Percentiles rank a stretch among this genome's conserved stretches.
phyloP scores from a whole-genome alignment of 805 yeast species.

The Gaillardinia entomophila region DNA sequence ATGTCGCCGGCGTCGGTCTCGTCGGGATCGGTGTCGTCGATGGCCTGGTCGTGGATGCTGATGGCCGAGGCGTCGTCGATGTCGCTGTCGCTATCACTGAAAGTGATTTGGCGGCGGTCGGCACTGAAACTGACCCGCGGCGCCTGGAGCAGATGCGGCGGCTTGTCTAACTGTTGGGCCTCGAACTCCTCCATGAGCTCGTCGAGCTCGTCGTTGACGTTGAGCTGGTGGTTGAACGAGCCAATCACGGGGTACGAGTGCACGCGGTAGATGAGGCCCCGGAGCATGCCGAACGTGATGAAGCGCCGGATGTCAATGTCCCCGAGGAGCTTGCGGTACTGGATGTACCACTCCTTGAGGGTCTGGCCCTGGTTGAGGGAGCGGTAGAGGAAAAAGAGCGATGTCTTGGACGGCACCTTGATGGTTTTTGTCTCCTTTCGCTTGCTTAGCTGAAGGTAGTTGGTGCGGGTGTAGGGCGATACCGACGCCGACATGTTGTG shows the following conservation, averaged over 20 bases:
- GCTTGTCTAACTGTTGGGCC: background rate
- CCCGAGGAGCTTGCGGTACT: conserved; percentile 50
- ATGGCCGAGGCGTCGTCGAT: background rate
- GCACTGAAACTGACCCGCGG: background rate
- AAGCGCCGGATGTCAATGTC: conserved; percentile 81
- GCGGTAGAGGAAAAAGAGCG: conserved; percentile 67
- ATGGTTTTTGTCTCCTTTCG: conserved; percentile 4
- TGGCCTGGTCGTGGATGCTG: conserved; percentile 8
- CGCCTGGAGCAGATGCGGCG: background rate
- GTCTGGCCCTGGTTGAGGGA: conserved; percentile 74
- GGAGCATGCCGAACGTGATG: conserved; percentile 77
- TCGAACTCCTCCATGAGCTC: conserved; percentile 5
- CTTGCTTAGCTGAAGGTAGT: background rate
- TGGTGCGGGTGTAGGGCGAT: background rate
- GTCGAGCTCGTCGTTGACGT: conserved; percentile 8
- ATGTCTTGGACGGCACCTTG: conserved; percentile 55
- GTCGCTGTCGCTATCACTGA: conserved; percentile 4
- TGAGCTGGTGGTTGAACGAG: conserved; percentile 11
- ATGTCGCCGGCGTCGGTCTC: conserved; percentile 22
- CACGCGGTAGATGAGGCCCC: conserved; percentile 78
- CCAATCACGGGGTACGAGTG: conserved; percentile 65
- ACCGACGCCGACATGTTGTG: conserved; percentile 1
- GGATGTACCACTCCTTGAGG: conserved; percentile 75
- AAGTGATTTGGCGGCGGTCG: background rate
- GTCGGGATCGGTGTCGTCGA: conserved; percentile 3